Percentiles rank a stretch among this genome's conserved stretches.
Conservation (phyloP, 202 grass and related monocot genomes). For the Setaria italica region DNA sequence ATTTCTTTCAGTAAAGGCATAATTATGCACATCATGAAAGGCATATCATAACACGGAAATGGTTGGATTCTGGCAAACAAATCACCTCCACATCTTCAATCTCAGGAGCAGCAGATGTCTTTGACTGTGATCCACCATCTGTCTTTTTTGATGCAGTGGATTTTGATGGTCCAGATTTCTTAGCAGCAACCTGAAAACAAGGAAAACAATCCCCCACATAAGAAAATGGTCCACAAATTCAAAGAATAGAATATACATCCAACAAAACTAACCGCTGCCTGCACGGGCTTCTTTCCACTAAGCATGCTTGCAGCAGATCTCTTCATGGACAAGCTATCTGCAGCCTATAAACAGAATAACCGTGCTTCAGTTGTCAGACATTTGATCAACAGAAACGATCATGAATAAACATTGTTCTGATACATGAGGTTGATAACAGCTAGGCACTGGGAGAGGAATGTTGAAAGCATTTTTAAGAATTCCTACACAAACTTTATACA, state of each 20-base stretch:
- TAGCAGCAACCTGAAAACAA: slow-evolving; percentile 60
- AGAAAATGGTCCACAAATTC: slow-evolving; percentile 34
- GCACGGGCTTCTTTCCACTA: slow-evolving; percentile 82
- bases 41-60: slow-evolving; percentile 28
- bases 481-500: background rate
- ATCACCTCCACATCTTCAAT: slow-evolving; percentile 94
- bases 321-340: slow-evolving; percentile 70
- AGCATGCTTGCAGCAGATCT: slow-evolving; percentile 99
- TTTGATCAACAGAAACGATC: slow-evolving; percentile 7
- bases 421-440: background rate
- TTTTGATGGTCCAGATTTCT: slow-evolving; percentile 80
- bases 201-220: slow-evolving; percentile 28
- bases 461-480: slow-evolving; percentile 16
- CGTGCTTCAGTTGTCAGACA: slow-evolving; percentile 23
- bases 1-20: background rate
- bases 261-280: slow-evolving; percentile 62
- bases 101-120: slow-evolving; percentile 60
- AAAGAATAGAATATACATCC: slow-evolving; percentile 42
- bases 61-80: slow-evolving; percentile 37
- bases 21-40: background rate
- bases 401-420: slow-evolving; percentile 4
- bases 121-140: slow-evolving; percentile 71
- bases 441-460: no score
- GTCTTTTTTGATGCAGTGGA: slow-evolving; percentile 68
- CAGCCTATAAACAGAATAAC: slow-evolving; percentile 57